phyloP scores from a whole-genome alignment of 179 eudicot genomes.

The Monotropa hypopitys region DNA sequence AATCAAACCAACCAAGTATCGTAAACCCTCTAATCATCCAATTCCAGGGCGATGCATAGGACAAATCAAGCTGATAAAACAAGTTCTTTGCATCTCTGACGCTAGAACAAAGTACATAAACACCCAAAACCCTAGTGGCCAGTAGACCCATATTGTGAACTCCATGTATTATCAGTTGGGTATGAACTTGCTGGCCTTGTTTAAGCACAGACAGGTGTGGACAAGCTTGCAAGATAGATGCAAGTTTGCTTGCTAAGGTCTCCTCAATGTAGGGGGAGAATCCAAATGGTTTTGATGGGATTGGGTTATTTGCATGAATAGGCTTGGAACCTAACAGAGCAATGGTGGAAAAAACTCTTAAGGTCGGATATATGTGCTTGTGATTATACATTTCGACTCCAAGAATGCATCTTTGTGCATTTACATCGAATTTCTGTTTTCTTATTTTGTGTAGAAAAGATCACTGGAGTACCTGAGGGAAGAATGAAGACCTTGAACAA shows the following conservation, averaged over 20 bases:
- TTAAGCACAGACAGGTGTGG: constrained; percentile 10
- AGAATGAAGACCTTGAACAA: too few species aligned
- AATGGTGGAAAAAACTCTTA: not conserved
- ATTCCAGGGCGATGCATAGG: constrained; percentile 44
- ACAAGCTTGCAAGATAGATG: constrained; percentile 23
- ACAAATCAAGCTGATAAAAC: constrained; percentile 28
- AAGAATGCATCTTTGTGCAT: constrained; percentile 6
- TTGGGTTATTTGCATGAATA: not conserved
- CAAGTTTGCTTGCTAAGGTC: constrained; percentile 22
- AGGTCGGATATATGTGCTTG: not conserved
- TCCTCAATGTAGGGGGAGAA: constrained; percentile 17
- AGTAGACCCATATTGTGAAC: constrained; percentile 18
- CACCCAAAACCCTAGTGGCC: constrained; percentile 36
- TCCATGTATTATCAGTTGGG: constrained; percentile 33
- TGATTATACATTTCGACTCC: constrained; percentile 4
- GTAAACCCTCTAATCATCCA: constrained; percentile 48
- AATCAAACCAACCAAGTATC: constrained; percentile 24
- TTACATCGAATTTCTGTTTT: not conserved
- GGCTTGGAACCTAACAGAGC: constrained; percentile 1
- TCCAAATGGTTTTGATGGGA: not conserved
- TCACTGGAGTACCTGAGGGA: not conserved
- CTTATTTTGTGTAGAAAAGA: not conserved
- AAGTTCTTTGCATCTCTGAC: constrained; percentile 21
- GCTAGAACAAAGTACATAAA: constrained; percentile 23
- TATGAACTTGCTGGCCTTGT: constrained; percentile 35